A percentile compares a stretch with the other conserved stretches of the same genome.
Evolutionary conservation across 768 basidiomycete genomes (phyloP).

Genomic region (Collybia sordida): DNA sequence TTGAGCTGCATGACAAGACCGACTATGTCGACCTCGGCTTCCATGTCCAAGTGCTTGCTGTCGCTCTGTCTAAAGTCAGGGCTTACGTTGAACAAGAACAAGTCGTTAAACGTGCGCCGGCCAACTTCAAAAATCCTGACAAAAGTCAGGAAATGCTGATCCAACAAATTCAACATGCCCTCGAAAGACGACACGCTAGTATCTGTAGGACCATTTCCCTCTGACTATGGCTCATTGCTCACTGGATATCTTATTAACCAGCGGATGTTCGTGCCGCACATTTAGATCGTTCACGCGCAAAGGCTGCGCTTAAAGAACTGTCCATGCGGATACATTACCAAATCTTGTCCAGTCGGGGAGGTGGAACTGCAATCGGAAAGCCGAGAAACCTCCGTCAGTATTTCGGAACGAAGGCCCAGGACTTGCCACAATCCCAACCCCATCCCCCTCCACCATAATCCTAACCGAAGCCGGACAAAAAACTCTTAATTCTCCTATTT

Average conservation of each 20-base stretch:
- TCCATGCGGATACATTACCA: constrained; percentile 66
- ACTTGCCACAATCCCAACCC: not conserved
- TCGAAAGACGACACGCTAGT: constrained; percentile 56
- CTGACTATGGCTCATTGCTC: not conserved
- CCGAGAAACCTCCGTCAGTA: constrained; percentile 6
- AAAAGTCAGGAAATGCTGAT: constrained; percentile 40
- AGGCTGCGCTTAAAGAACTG: constrained; percentile 65
- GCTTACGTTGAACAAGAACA: constrained; percentile 55
- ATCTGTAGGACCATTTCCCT: constrained; percentile 49
- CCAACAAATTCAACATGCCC: constrained; percentile 42
- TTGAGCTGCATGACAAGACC: constrained; percentile 53
- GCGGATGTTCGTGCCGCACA: constrained; percentile 75
- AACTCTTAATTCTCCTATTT: not conserved
- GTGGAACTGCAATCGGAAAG: constrained; percentile 10
- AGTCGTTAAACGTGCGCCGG: constrained; percentile 11
- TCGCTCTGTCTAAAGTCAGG: constrained; percentile 58
- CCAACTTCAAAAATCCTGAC: constrained; percentile 17
- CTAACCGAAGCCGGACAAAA: too few species aligned
- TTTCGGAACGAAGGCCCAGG: constrained; percentile 13
- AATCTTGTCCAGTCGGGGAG: constrained; percentile 28
- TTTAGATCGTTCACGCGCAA: constrained; percentile 74
- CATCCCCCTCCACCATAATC: too few species aligned
- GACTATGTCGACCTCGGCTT: constrained; percentile 63
- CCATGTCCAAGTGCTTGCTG: constrained; percentile 54
- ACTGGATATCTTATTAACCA: constrained; percentile 19